Conservation (phyloP, 352 stramenopile species). For the Labyrinthula sp. region DNA sequence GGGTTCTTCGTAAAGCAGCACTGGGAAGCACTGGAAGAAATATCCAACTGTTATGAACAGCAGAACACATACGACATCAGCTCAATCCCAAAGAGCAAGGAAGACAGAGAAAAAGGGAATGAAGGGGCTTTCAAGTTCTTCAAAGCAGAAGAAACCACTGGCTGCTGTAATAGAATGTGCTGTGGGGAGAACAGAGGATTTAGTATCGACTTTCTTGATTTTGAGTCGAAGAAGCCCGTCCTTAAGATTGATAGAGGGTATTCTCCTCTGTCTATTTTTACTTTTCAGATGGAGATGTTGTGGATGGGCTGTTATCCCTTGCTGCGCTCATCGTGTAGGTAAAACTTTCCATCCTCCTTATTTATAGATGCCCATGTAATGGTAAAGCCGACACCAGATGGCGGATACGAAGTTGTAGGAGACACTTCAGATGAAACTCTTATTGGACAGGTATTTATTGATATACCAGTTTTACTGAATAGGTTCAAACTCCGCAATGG, state of each 20-base stretch:
- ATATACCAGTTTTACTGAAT: too few species aligned
- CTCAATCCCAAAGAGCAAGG: too few species aligned
- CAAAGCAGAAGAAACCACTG: conserved; percentile 17
- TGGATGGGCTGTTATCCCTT: conserved; percentile 20
- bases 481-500: conserved; percentile 13
- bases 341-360: too few species aligned
- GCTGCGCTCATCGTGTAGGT: conserved; percentile 17
- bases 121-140: conserved; percentile 26
- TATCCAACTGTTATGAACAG: conserved; percentile 24
- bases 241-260: conserved; percentile 10
- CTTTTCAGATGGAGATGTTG: conserved; percentile 26
- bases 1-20: conserved; percentile 22
- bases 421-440: too few species aligned
- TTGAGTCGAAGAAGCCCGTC: conserved; percentile 19
- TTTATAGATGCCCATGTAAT: too few species aligned
- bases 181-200: conserved; percentile 26
- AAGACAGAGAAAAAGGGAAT: too few species aligned
- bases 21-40: conserved; percentile 26
- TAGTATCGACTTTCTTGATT: conserved; percentile 20
- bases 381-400: too few species aligned
- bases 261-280: too few species aligned
- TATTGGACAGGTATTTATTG: too few species aligned
- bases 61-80: conserved; percentile 26
- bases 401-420: too few species aligned
- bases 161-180: conserved; percentile 21